phyloP scores from a whole-genome alignment of 2,329 filamentous ascomycete genomes.

The Sporothrix inflata region DNA sequence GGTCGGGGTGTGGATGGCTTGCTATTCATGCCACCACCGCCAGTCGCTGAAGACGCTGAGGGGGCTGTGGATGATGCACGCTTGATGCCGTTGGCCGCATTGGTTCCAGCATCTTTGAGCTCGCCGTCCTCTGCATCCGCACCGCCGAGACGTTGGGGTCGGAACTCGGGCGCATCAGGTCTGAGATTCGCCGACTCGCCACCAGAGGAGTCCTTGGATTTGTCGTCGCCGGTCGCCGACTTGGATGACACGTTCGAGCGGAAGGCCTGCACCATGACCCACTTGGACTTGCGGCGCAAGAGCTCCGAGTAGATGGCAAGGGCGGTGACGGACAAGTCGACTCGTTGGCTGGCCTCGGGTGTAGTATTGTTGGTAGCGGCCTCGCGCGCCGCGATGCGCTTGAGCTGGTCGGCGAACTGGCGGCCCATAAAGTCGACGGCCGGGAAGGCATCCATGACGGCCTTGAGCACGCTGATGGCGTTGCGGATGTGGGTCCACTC shows the following conservation, averaged over 20 bases:
- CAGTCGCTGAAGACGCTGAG: not conserved
- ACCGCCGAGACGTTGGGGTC: constrained; percentile 48
- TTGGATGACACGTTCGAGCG: constrained; percentile 54
- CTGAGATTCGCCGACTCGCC: constrained; percentile 54
- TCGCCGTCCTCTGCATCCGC: constrained; percentile 72
- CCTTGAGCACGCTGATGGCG: constrained; percentile 85
- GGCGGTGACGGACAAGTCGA: constrained; percentile 75
- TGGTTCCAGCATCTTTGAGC: constrained; percentile 57
- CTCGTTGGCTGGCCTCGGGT: constrained; percentile 60
- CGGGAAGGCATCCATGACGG: constrained; percentile 80
- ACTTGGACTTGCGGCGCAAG: constrained; percentile 66
- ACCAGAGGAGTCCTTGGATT: constrained; percentile 30
- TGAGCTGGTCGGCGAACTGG: constrained; percentile 65
- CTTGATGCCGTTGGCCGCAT: constrained; percentile 35
- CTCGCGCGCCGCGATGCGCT: constrained; percentile 67
- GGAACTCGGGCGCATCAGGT: constrained; percentile 66
- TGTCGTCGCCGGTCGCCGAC: constrained; percentile 28
- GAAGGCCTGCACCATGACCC: constrained; percentile 77
- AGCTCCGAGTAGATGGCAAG: constrained; percentile 72
- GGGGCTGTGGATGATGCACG: not conserved
- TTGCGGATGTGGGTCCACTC: constrained; percentile 99
- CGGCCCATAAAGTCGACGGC: constrained; percentile 85
- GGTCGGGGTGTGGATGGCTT: constrained; percentile 40
- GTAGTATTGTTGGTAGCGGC: constrained; percentile 51
- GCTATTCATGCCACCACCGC: constrained; percentile 28